phyloP scores from a whole-genome alignment of 1,139 yeast species.

The Pichia sp. region DNA sequence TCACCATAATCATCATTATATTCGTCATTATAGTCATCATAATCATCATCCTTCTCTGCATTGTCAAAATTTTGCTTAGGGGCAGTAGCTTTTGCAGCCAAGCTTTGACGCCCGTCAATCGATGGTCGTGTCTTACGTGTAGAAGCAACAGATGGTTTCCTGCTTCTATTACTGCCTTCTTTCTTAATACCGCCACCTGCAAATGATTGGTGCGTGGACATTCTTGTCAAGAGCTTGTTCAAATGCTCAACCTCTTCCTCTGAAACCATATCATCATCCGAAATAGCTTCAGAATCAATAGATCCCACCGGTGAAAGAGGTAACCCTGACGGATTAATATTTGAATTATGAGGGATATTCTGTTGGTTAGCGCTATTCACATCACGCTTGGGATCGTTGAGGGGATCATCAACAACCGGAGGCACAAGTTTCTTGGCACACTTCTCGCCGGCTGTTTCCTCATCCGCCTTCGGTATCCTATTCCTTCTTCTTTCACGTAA shows the following conservation, averaged over 20 bases:
- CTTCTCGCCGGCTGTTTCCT: slow-evolving; percentile 10
- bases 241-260: slow-evolving; percentile 23
- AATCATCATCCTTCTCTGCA: slow-evolving; percentile 6
- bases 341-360: not conserved
- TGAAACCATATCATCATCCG: slow-evolving; percentile 9
- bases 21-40: too few relatives aligned
- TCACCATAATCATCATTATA: slow-evolving; percentile 5
- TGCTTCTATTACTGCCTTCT: slow-evolving; percentile 1
- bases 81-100: not conserved
- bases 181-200: not conserved
- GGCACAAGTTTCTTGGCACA: slow-evolving; percentile 3
- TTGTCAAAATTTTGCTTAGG: too few relatives aligned
- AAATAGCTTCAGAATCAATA: slow-evolving; percentile 11
- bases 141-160: slow-evolving; percentile 9
- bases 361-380: not conserved
- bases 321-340: not conserved
- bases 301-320: slow-evolving; percentile 7
- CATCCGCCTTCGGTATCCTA: slow-evolving; percentile 13
- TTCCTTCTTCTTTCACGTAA: slow-evolving; percentile 35
- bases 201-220: slow-evolving; percentile 25
- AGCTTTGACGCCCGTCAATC: not conserved
- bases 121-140: not conserved
- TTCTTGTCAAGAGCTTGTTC: slow-evolving; percentile 23
- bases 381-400: not conserved
- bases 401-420: not conserved